Evolutionary conservation across 352 stramenopile genomes (phyloP).

Genomic region (Pythium utonaiense): DNA sequence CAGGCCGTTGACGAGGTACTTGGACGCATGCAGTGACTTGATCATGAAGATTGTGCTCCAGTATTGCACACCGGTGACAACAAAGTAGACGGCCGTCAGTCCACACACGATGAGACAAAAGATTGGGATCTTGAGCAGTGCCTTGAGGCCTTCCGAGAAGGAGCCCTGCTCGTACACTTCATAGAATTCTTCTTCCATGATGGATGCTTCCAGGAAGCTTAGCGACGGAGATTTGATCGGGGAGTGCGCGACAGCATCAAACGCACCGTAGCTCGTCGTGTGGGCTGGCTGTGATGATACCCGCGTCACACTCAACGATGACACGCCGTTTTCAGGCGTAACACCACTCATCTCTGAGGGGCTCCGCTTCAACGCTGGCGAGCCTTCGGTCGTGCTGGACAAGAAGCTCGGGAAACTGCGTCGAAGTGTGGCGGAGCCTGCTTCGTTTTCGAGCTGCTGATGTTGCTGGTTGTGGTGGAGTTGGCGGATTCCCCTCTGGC

Average conservation of each 20-base stretch:
- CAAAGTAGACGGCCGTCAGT: constrained; percentile 81
- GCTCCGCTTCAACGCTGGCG: constrained; percentile 14
- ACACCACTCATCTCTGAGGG: not conserved
- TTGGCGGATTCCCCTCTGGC: constrained; percentile 62
- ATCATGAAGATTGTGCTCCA: constrained; percentile 89
- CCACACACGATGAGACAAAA: constrained; percentile 78
- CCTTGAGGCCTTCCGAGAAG: constrained; percentile 56
- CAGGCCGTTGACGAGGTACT: constrained; percentile 79
- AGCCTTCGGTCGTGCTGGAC: constrained; percentile 18
- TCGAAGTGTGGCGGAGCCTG: constrained; percentile 29
- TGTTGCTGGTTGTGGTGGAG: constrained; percentile 73
- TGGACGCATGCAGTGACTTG: constrained; percentile 78
- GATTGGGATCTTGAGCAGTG: constrained; percentile 64
- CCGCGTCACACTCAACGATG: constrained; percentile 22
- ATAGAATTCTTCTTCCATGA: constrained; percentile 72
- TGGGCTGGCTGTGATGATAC: constrained; percentile 20
- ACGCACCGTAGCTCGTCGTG: constrained; percentile 44
- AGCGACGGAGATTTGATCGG: constrained; percentile 42
- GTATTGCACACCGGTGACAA: constrained; percentile 84
- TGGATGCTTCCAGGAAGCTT: constrained; percentile 59
- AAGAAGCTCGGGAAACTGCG: constrained; percentile 29
- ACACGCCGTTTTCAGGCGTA: not conserved
- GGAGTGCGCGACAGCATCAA: constrained; percentile 38
- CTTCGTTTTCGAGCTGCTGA: constrained; percentile 61
- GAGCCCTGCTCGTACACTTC: constrained; percentile 66